A percentile compares a stretch with the other conserved stretches of the same genome.
Evolutionary conservation across 495 filamentous ascomycete species (phyloP).

Genomic region (Penicillium pulvis): DNA sequence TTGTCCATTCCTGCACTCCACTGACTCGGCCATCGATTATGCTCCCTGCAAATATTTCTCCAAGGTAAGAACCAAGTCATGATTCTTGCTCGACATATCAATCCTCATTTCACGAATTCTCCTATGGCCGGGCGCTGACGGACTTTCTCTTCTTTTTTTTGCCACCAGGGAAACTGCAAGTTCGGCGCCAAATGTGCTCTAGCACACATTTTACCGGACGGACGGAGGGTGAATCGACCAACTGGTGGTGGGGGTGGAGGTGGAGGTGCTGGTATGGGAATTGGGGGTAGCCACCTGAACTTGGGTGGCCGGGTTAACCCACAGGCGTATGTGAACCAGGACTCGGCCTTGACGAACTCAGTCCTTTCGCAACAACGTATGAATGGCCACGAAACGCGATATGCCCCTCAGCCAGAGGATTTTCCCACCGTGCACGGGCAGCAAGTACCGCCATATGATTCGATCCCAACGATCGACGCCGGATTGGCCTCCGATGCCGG

Average conservation of each 20-base stretch:
- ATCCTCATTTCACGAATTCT: not conserved
- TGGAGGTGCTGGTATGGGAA: slow-evolving; percentile 28
- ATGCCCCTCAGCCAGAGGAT: slow-evolving; percentile 46
- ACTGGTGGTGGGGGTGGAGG: slow-evolving; percentile 32
- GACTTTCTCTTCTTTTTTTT: slow-evolving; percentile 15
- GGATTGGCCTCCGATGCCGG: slow-evolving; percentile 74
- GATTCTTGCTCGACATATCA: not conserved
- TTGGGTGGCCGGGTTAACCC: slow-evolving; percentile 74
- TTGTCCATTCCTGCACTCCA: slow-evolving; percentile 94
- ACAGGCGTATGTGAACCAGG: slow-evolving; percentile 61
- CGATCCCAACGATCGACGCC: slow-evolving; percentile 76
- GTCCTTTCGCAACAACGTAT: slow-evolving; percentile 72
- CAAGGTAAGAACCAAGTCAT: slow-evolving; percentile 64
- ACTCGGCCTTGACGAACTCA: slow-evolving; percentile 81
- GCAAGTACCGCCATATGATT: slow-evolving; percentile 48
- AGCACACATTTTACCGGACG: slow-evolving; percentile 92
- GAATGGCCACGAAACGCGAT: slow-evolving; percentile 49
- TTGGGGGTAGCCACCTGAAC: slow-evolving; percentile 59
- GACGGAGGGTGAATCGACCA: slow-evolving; percentile 79
- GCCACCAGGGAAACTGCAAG: slow-evolving; percentile 89
- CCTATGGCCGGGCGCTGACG: slow-evolving; percentile 10
- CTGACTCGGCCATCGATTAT: slow-evolving; percentile 74
- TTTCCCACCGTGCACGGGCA: slow-evolving; percentile 47
- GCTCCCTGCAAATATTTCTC: slow-evolving; percentile 97
- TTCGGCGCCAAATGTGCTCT: slow-evolving; percentile 97